A percentile compares a stretch with the other conserved stretches of the same genome.
Conservation (phyloP, 1,284 basidiomycete species). For the Ganoderma resinaceum region DNA sequence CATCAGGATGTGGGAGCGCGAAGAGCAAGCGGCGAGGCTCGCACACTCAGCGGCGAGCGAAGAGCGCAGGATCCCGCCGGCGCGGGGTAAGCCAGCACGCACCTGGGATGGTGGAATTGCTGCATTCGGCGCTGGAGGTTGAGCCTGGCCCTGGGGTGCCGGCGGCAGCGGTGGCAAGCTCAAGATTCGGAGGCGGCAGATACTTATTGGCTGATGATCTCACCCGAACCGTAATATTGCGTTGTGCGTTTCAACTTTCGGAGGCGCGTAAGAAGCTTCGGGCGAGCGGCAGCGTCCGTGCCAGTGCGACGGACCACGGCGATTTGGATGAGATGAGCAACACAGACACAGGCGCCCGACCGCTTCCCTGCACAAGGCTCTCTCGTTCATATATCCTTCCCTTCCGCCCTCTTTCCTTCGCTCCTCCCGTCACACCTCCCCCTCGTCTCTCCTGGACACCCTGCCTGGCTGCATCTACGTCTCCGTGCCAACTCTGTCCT, state of each 20-base stretch:
- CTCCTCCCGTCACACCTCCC: neutral
- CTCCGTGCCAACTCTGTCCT: neutral
- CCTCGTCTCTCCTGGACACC: neutral
- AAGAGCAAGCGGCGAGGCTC: slow-evolving; percentile 5
- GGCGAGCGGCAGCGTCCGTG: neutral
- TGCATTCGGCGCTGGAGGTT: neutral
- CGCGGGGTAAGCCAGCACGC: neutral
- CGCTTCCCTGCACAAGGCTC: slow-evolving; percentile 1
- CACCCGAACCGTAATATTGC: neutral
- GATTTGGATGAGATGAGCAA: neutral
- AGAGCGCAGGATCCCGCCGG: neutral
- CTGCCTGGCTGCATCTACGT: neutral
- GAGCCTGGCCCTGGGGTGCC: neutral
- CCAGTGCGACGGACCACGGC: neutral
- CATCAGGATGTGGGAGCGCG: slow-evolving; percentile 4
- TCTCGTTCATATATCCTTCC: slow-evolving; percentile 3
- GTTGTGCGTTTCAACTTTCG: neutral
- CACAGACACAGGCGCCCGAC: neutral
- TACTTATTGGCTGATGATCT: neutral
- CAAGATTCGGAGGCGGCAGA: neutral
- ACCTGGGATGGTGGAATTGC: neutral
- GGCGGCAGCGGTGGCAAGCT: neutral
- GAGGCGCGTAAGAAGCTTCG: neutral
- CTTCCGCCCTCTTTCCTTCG: slow-evolving; percentile 5
- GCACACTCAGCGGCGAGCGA: slow-evolving; percentile 8